Conservation (phyloP, 2,329 filamentous ascomycete genomes). For the Pseudocercospora fijiensis region DNA sequence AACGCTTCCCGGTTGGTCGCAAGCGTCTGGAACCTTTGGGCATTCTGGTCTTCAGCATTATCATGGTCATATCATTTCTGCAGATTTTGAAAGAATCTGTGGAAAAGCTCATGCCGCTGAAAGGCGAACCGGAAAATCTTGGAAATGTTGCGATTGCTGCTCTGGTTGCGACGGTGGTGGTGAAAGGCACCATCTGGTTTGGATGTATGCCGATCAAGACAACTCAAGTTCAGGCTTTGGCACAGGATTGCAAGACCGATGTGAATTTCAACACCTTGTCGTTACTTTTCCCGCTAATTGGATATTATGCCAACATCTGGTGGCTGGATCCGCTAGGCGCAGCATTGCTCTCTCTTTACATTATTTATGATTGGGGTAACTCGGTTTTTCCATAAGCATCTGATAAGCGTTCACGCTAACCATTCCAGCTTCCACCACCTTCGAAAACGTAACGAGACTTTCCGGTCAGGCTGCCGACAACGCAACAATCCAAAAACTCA, state of each 20-base stretch:
- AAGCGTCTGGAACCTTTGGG: slow-evolving; percentile 60
- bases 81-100: slow-evolving; percentile 64
- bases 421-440: slow-evolving; percentile 47
- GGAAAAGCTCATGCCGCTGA: slow-evolving; percentile 53
- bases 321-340: slow-evolving; percentile 67
- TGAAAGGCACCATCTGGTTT: slow-evolving; percentile 62
- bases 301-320: slow-evolving; percentile 60
- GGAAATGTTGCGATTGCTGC: slow-evolving; percentile 57
- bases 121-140: slow-evolving; percentile 52
- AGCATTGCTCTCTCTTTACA: slow-evolving; percentile 62
- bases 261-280: slow-evolving; percentile 65
- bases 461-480: slow-evolving; percentile 58
- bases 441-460: slow-evolving; percentile 59
- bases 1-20: slow-evolving; percentile 59
- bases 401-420: neutral
- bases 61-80: slow-evolving; percentile 63
- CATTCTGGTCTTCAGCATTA: slow-evolving; percentile 62
- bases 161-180: slow-evolving; percentile 56
- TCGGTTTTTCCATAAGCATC: neutral
- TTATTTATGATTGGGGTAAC: slow-evolving; percentile 67
- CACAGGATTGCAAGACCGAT: slow-evolving; percentile 64
- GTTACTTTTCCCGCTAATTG: slow-evolving; percentile 62
- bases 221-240: slow-evolving; percentile 63
- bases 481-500: slow-evolving; percentile 55
- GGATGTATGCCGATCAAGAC: slow-evolving; percentile 61